phyloP scores from a whole-genome alignment of 441 rosid species.

The Adansonia gregorii region DNA sequence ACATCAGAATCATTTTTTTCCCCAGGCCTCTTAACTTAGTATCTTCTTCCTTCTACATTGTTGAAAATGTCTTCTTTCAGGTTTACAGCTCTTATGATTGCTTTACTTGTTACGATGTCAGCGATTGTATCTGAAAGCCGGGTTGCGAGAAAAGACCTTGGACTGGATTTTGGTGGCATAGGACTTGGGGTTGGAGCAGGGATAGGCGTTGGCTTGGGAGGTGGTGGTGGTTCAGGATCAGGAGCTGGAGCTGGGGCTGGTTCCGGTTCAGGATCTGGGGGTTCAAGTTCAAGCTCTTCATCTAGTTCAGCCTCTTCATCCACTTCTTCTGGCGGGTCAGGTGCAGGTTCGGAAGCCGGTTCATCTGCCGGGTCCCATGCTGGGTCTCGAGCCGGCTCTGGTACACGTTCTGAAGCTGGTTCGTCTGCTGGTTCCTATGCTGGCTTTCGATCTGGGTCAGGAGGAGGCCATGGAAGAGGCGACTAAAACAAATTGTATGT shows the following conservation, averaged over 20 bases:
- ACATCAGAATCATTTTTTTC: not conserved
- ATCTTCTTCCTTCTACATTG: not conserved
- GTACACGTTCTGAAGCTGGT: constrained; percentile 47
- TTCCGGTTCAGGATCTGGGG: constrained; percentile 49
- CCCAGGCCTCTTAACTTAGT: not conserved
- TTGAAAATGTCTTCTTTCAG: not conserved
- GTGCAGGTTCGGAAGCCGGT: constrained; percentile 47
- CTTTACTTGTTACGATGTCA: constrained; percentile 43
- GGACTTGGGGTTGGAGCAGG: constrained; percentile 61
- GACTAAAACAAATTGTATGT: not conserved
- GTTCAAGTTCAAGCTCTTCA: constrained; percentile 52
- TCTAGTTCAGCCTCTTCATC: constrained; percentile 59
- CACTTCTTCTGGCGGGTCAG: constrained; percentile 38
- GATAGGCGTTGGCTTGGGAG: constrained; percentile 60
- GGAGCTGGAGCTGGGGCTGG: constrained; percentile 58
- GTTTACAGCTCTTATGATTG: constrained; percentile 27
- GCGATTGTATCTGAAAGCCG: constrained; percentile 47
- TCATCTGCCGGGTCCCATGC: constrained; percentile 47
- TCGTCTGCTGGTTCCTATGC: constrained; percentile 49
- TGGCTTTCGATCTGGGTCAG: constrained; percentile 49
- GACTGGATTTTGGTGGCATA: constrained; percentile 57
- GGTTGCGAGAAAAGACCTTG: constrained; percentile 64
- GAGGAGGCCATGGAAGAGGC: constrained; percentile 39
- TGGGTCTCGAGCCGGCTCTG: constrained; percentile 43
- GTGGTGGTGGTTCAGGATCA: constrained; percentile 59